These are phyloP conservation scores for Gigaspora rosea DNA, from an alignment of 192 early-diverging fungal species.

Conservation along the genomic window DNA sequence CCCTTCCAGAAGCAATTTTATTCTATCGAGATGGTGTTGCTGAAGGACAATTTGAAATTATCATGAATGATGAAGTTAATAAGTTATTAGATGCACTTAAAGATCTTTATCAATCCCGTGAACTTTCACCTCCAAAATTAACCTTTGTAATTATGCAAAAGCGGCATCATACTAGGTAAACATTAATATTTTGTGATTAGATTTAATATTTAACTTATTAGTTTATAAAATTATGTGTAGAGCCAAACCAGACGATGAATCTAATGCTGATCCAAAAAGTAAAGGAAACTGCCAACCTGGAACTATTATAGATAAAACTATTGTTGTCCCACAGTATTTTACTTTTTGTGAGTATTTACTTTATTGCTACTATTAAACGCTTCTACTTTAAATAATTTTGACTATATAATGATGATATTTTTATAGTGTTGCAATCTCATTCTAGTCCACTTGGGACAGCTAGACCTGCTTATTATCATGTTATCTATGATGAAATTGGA, in stretches of 20 bases:
- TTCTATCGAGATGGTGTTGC: conserved; percentile 87
- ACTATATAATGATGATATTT: conserved; percentile 64
- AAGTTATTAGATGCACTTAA: not conserved
- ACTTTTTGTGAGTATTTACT: conserved; percentile 70
- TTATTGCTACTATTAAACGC: conserved; percentile 56
- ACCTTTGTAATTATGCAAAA: not conserved
- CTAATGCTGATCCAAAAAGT: conserved; percentile 60
- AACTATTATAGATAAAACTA: conserved; percentile 67
- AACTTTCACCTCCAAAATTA: not conserved
- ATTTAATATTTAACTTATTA: not conserved
- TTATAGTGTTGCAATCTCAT: conserved; percentile 72
- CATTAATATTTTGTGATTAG: not conserved
- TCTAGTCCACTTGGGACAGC: conserved; percentile 92
- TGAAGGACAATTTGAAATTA: conserved; percentile 61
- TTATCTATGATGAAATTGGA: conserved; percentile 82
- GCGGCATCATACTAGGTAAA: not conserved
- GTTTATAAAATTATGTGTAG: not conserved
- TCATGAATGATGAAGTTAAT: not conserved
- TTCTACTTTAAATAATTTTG: conserved; percentile 67
- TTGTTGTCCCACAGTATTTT: conserved; percentile 73
- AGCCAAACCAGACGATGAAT: conserved; percentile 25
- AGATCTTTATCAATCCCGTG: not conserved
- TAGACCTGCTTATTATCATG: conserved; percentile 88
- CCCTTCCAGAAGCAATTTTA: conserved; percentile 69
- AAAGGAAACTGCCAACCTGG: conserved; percentile 77